Evolutionary conservation across 2,329 filamentous ascomycete species (phyloP).

Genomic region (Ramularia endophylla): DNA sequence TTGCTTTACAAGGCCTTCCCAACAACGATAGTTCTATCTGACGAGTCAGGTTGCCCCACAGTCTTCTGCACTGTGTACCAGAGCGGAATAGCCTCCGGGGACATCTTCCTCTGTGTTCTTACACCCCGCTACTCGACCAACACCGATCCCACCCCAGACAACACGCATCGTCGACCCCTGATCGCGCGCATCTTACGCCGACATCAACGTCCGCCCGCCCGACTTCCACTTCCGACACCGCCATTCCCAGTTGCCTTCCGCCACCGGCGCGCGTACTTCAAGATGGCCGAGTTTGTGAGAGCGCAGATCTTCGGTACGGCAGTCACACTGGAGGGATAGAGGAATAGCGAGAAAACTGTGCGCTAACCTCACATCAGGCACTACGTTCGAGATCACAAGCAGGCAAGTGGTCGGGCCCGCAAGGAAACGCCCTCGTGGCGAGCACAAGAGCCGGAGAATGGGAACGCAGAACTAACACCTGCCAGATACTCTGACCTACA

Average conservation of each 20-base stretch:
- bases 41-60: no score
- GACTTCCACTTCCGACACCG: neutral
- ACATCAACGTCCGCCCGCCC: conserved; percentile 1
- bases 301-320: conserved; percentile 95
- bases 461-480: conserved; percentile 13
- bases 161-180: neutral
- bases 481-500: conserved; percentile 92
- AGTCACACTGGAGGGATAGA: no score
- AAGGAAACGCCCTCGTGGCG: conserved; percentile 5
- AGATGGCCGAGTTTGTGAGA: conserved; percentile 97
- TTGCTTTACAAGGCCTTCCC: no score
- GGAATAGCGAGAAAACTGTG: no score
- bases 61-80: no score
- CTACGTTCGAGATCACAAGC: conserved; percentile 97
- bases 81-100: no score
- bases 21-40: no score
- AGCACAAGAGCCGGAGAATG: conserved; percentile 4
- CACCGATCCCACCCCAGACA: neutral
- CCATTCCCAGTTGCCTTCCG: neutral
- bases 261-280: conserved; percentile 4
- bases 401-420: conserved; percentile 59
- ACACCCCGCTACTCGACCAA: no score
- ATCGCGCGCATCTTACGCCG: neutral
- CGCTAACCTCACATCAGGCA: neutral
- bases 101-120: no score